phyloP scores from a whole-genome alignment of 257 asterid species.

The Rehmannia glutinosa region DNA sequence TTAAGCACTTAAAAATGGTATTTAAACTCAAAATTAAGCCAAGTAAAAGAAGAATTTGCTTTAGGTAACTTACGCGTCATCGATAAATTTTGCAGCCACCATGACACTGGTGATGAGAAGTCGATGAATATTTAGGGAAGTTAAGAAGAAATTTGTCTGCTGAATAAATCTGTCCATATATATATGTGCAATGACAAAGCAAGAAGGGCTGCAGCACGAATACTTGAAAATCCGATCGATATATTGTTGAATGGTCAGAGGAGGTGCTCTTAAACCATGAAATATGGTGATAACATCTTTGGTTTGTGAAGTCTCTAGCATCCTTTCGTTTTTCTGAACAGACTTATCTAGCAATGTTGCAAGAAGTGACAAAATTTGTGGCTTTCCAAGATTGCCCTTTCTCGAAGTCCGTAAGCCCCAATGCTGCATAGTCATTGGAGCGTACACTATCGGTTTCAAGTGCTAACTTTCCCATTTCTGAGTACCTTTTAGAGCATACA shows the following conservation, averaged over 20 bases:
- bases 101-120: constrained; percentile 72
- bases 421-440: constrained; percentile 37
- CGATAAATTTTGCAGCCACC: constrained; percentile 86
- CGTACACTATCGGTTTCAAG: constrained; percentile 32
- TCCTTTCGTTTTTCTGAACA: constrained; percentile 53
- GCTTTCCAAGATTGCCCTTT: constrained; percentile 50
- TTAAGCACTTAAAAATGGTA: not conserved
- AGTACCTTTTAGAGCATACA: constrained; percentile 3
- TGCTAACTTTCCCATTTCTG: constrained; percentile 54
- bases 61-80: constrained; percentile 66
- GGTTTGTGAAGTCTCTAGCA: constrained; percentile 37
- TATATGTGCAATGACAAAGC: constrained; percentile 74
- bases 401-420: constrained; percentile 57
- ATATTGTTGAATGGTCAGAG: constrained; percentile 65
- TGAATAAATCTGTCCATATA: constrained; percentile 63
- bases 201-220: constrained; percentile 87
- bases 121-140: constrained; percentile 75
- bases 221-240: constrained; percentile 84
- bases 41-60: not conserved
- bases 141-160: constrained; percentile 35
- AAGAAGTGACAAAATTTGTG: constrained; percentile 57
- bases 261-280: constrained; percentile 81
- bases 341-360: constrained; percentile 65
- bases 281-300: constrained; percentile 62
- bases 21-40: not conserved